A percentile compares a stretch with the other conserved stretches of the same genome.
phyloP scores from a whole-genome alignment of 345 rosid species.

The Turritis glabra region DNA sequence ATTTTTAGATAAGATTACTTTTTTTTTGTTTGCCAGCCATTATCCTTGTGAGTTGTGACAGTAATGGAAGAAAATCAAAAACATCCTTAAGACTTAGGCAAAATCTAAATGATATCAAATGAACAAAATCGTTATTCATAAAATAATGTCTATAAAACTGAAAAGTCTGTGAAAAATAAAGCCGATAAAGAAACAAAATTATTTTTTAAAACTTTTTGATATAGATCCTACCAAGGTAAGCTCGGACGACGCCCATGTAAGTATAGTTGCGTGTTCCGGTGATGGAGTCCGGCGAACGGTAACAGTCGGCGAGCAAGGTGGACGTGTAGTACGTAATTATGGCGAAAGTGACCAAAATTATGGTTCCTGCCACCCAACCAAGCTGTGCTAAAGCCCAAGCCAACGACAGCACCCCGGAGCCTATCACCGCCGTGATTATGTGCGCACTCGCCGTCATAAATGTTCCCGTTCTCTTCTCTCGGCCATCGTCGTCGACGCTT shows the following conservation, averaged over 20 bases:
- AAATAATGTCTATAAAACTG: background rate
- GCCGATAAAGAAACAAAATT: background rate
- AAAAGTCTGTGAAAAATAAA: background rate
- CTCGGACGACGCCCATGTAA: slow-evolving; percentile 77
- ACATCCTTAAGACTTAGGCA: background rate
- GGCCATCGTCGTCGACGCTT: slow-evolving; percentile 72
- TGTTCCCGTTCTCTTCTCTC: slow-evolving; percentile 61
- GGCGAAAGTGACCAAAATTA: slow-evolving; percentile 57
- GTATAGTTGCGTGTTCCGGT: slow-evolving; percentile 75
- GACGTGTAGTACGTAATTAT: slow-evolving; percentile 77
- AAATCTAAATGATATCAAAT: background rate
- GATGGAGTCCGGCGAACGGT: slow-evolving; percentile 65
- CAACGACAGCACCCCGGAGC: slow-evolving; percentile 81
- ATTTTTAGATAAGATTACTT: background rate
- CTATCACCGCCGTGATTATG: slow-evolving; percentile 92
- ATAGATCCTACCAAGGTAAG: slow-evolving; percentile 83
- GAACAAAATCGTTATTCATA: background rate
- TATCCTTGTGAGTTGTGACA: no score
- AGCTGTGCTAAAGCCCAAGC: slow-evolving; percentile 92
- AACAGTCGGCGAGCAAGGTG: slow-evolving; percentile 65
- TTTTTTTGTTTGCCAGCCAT: background rate
- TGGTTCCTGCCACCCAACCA: slow-evolving; percentile 80
- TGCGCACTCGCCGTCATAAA: slow-evolving; percentile 57
- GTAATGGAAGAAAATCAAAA: background rate
- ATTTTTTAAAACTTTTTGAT: no score